Evolutionary conservation across 2,329 filamentous ascomycete genomes (phyloP).

Genomic region (Didymella keratinophila): DNA sequence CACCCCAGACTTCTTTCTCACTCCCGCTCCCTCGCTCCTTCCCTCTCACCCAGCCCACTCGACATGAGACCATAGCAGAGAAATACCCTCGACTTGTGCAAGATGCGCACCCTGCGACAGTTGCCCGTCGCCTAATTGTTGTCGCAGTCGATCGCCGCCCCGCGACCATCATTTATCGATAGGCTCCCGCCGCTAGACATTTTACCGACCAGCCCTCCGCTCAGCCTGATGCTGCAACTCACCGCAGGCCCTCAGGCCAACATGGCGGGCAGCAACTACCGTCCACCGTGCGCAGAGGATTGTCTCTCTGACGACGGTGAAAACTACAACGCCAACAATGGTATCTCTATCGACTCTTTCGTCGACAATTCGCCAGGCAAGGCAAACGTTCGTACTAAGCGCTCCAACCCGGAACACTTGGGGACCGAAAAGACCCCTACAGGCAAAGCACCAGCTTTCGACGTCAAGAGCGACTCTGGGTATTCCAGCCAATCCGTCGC

Average conservation of each 20-base stretch:
- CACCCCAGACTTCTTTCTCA: conserved; percentile 23
- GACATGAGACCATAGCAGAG: conserved; percentile 26
- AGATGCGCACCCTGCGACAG: conserved; percentile 22
- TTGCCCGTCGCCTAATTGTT: conserved; percentile 29
- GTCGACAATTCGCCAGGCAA: conserved; percentile 42
- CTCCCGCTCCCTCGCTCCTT: conserved; percentile 14
- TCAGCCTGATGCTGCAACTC: conserved; percentile 15
- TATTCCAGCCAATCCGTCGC: conserved; percentile 67
- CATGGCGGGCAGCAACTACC: conserved; percentile 27
- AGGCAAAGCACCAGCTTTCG: conserved; percentile 45
- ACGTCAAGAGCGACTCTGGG: conserved; percentile 67
- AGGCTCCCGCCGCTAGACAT: conserved; percentile 32
- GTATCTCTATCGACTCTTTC: conserved; percentile 39
- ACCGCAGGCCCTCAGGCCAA: conserved; percentile 13
- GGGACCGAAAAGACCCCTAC: conserved; percentile 41
- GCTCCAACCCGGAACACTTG: conserved; percentile 52
- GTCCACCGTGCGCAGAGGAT: conserved; percentile 49
- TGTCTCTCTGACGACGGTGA: conserved; percentile 52
- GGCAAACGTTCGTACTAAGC: conserved; percentile 61
- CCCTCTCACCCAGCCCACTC: conserved; percentile 9
- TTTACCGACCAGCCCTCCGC: conserved; percentile 22
- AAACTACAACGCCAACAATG: conserved; percentile 15
- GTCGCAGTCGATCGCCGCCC: conserved; percentile 24
- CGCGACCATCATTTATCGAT: conserved; percentile 30
- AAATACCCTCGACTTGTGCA: conserved; percentile 5